These are phyloP conservation scores for Leavenworthia alabamica DNA, from an alignment of 345 rosid species.

Conservation along the genomic window DNA sequence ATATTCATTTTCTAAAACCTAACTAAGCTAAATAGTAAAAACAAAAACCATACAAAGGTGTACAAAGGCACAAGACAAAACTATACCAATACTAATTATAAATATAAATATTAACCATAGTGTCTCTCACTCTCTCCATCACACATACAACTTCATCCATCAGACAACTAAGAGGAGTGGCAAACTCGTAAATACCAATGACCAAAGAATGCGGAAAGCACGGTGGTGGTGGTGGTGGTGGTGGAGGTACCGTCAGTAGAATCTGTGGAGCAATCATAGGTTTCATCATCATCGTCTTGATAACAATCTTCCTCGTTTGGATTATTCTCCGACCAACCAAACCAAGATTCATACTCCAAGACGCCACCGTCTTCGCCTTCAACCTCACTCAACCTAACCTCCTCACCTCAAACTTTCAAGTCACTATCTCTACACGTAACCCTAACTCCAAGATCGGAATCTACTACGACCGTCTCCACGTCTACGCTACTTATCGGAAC, in stretches of 20 bases:
- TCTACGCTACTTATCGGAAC: conserved; percentile 60
- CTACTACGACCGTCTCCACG: conserved; percentile 74
- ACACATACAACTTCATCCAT: conserved; percentile 7
- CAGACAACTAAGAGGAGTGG: not conserved
- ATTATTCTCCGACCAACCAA: conserved; percentile 67
- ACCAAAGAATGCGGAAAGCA: conserved; percentile 24
- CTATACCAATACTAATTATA: not conserved
- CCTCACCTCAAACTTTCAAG: conserved; percentile 67
- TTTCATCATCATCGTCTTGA: conserved; percentile 42
- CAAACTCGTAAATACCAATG: conserved; percentile 15
- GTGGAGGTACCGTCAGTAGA: not conserved
- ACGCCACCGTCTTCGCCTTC: conserved; percentile 74
- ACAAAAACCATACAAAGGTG: not conserved
- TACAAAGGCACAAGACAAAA: not conserved
- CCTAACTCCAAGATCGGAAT: conserved; percentile 65
- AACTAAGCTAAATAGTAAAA: not conserved
- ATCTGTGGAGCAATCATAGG: conserved; percentile 34
- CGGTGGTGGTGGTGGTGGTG: conserved; percentile 16
- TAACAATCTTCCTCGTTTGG: conserved; percentile 63
- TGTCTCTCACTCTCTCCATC: not conserved
- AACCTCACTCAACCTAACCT: conserved; percentile 58
- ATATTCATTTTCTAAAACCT: not conserved
- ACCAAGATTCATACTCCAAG: conserved; percentile 76
- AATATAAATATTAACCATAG: not conserved
- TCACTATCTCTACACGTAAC: conserved; percentile 67